Conservation (phyloP, 345 rosid genomes). For the Brassica rapa region DNA sequence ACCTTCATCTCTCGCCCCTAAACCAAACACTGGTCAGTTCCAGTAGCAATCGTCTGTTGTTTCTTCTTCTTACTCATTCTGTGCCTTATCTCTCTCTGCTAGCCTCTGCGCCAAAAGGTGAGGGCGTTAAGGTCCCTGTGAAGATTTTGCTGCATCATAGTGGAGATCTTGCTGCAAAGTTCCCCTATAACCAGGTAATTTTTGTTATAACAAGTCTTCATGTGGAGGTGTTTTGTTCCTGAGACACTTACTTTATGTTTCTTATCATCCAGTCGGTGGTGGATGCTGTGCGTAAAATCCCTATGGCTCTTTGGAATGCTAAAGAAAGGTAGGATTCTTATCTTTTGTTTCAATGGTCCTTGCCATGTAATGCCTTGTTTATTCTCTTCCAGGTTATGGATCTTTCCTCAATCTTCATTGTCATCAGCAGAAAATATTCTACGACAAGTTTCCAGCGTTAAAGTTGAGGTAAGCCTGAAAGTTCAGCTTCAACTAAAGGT, state of each 20-base stretch:
- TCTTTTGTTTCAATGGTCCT: neutral
- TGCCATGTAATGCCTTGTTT: slow-evolving; percentile 9
- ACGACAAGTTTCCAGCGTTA: slow-evolving; percentile 47
- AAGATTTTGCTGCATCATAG: slow-evolving; percentile 66
- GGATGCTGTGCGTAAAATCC: slow-evolving; percentile 70
- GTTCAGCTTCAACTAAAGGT: neutral
- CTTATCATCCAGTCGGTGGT: slow-evolving; percentile 52
- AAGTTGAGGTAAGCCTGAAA: slow-evolving; percentile 58
- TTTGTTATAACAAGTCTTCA: slow-evolving; percentile 12
- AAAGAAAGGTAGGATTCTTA: slow-evolving; percentile 89
- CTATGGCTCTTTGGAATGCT: slow-evolving; percentile 85
- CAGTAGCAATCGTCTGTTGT: neutral
- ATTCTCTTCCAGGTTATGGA: slow-evolving; percentile 63
- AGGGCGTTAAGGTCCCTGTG: slow-evolving; percentile 48
- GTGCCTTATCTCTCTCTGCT: slow-evolving; percentile 2
- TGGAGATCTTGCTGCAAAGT: slow-evolving; percentile 79
- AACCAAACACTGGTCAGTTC: slow-evolving; percentile 50
- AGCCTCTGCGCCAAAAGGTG: slow-evolving; percentile 40
- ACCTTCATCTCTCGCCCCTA: slow-evolving; percentile 40
- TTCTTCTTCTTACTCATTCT: slow-evolving; percentile 2
- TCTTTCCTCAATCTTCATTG: slow-evolving; percentile 72
- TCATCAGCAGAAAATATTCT: slow-evolving; percentile 62
- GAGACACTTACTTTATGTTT: slow-evolving; percentile 16
- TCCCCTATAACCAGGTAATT: slow-evolving; percentile 62
- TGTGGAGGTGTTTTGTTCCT: slow-evolving; percentile 1